These are phyloP conservation scores for Penicillium sp. DNA, from an alignment of 2,329 filamentous ascomycete species.

Conservation along the genomic window DNA sequence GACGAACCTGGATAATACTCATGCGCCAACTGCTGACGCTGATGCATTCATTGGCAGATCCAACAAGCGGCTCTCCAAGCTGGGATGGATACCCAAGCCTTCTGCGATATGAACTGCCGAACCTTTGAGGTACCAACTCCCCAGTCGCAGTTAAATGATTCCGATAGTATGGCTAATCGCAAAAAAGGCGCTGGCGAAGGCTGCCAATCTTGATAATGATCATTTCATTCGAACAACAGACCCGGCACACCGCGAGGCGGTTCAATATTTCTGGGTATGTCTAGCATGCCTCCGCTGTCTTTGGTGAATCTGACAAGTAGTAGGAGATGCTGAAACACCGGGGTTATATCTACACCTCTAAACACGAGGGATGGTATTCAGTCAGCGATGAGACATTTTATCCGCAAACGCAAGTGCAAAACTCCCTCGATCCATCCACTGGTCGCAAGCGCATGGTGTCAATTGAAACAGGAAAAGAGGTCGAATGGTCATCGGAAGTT, in stretches of 20 bases:
- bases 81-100: conserved; percentile 73
- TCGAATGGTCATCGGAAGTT: conserved; percentile 90
- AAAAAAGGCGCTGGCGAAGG: conserved; percentile 65
- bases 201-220: conserved; percentile 74
- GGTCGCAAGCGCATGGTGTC: conserved; percentile 82
- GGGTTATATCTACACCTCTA: conserved; percentile 80
- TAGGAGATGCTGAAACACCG: conserved; percentile 71
- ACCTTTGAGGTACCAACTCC: conserved; percentile 75
- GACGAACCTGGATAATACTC: neutral
- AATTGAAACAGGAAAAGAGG: conserved; percentile 84
- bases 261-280: conserved; percentile 82
- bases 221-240: conserved; percentile 94
- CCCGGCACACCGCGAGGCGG: conserved; percentile 76
- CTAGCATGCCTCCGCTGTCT: neutral
- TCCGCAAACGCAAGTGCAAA: conserved; percentile 73
- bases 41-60: conserved; percentile 60
- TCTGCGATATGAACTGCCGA: conserved; percentile 82
- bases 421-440: conserved; percentile 75
- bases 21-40: neutral
- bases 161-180: neutral
- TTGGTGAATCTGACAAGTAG: conserved; percentile 13
- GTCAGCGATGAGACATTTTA: conserved; percentile 98
- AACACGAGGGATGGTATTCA: conserved; percentile 95
- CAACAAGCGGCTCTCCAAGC: conserved; percentile 80
- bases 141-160: no score